phyloP scores from a whole-genome alignment of 345 rosid genomes.

The Eucalyptus rudis region DNA sequence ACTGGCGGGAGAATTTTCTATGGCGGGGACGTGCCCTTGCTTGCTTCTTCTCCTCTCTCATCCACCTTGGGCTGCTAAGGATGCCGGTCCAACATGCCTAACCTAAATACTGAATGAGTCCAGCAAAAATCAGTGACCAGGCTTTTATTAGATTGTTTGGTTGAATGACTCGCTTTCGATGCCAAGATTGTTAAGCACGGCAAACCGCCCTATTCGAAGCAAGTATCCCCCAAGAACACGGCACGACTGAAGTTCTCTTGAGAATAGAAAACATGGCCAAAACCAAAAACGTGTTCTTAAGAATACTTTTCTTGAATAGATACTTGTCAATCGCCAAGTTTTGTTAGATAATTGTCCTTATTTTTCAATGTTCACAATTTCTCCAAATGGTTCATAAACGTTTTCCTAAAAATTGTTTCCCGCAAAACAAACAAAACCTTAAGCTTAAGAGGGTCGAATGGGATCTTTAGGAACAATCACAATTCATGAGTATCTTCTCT shows the following conservation, averaged over 20 bases:
- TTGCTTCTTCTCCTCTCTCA: background rate
- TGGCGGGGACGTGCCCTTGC: background rate
- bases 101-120: background rate
- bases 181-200: background rate
- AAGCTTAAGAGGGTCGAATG: background rate
- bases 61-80: background rate
- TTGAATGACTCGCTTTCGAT: background rate
- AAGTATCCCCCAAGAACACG: background rate
- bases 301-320: no score
- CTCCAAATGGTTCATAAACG: no score
- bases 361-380: no score
- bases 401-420: no score
- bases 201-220: background rate
- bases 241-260: background rate
- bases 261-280: no score
- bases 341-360: no score
- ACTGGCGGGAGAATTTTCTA: background rate
- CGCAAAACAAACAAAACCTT: fast-evolving
- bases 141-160: background rate
- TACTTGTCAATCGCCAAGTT: no score
- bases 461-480: background rate
- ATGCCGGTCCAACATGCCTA: background rate
- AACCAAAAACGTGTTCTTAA: background rate
- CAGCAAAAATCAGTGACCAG: background rate
- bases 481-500: background rate